phyloP scores from a whole-genome alignment of 495 filamentous ascomycete genomes.

The Tricharina praecox region DNA sequence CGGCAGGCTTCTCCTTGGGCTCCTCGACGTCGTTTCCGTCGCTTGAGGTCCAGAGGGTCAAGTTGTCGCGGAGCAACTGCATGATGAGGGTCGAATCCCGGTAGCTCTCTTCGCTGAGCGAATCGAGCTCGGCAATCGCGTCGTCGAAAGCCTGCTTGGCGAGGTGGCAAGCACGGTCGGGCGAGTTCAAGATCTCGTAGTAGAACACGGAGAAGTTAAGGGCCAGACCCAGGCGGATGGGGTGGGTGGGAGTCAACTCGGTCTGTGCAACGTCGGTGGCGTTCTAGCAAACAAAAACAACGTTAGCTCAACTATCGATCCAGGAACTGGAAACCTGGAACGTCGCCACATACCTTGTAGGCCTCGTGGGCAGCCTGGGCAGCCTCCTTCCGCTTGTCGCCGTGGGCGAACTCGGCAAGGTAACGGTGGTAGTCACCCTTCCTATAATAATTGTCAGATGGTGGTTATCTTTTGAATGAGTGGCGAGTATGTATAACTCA shows the following conservation, averaged over 20 bases:
- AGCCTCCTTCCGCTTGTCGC: slow-evolving; percentile 96
- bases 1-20: slow-evolving; percentile 44
- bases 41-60: slow-evolving; percentile 98
- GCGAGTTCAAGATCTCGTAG: slow-evolving; percentile 99
- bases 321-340: not conserved
- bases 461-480: not conserved
- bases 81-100: slow-evolving; percentile 99
- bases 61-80: slow-evolving; percentile 98
- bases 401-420: slow-evolving; percentile 94
- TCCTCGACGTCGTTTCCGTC: slow-evolving; percentile 72
- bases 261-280: slow-evolving; percentile 97
- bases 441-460: slow-evolving; percentile 37
- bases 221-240: slow-evolving; percentile 93
- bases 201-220: slow-evolving; percentile 99
- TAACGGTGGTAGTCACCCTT: slow-evolving; percentile 99
- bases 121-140: slow-evolving; percentile 97
- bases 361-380: slow-evolving; percentile 94
- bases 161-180: slow-evolving; percentile 94
- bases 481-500: slow-evolving; percentile 33
- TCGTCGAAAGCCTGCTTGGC: slow-evolving; percentile 99
- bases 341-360: slow-evolving; percentile 76
- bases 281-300: slow-evolving; percentile 39
- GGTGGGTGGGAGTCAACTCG: slow-evolving; percentile 93
- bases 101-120: slow-evolving; percentile 96
- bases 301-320: slow-evolving; percentile 8